A percentile compares a stretch with the other conserved stretches of the same genome.
Evolutionary conservation across 1,139 yeast genomes (phyloP).

Genomic region (Pichia sp.): DNA sequence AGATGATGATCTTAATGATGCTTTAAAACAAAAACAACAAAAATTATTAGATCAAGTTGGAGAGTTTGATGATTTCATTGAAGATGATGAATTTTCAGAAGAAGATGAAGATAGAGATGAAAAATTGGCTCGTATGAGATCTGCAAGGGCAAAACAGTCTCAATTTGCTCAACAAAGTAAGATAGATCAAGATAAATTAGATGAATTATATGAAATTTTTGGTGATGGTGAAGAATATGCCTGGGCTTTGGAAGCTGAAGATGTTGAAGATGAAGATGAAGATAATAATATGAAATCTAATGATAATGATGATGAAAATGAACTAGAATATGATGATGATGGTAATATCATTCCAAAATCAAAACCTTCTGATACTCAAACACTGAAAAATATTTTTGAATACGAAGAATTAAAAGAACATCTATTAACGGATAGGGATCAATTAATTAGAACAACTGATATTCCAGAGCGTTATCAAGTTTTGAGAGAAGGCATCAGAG

Average conservation of each 20-base stretch:
- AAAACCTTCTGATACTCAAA: constrained; percentile 24
- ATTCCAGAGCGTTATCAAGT: constrained; percentile 90
- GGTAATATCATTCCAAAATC: constrained; percentile 52
- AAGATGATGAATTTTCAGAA: constrained; percentile 92
- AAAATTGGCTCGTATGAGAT: constrained; percentile 34
- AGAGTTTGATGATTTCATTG: constrained; percentile 95
- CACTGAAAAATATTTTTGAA: constrained; percentile 86
- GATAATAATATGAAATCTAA: constrained; percentile 32
- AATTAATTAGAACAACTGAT: constrained; percentile 78
- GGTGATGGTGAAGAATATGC: constrained; percentile 98
- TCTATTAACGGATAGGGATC: constrained; percentile 89
- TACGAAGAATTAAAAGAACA: constrained; percentile 87
- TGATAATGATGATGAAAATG: constrained; percentile 32
- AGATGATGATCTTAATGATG: constrained; percentile 28
- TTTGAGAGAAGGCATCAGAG: constrained; percentile 55
- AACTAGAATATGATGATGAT: constrained; percentile 35
- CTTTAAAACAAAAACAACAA: constrained; percentile 24
- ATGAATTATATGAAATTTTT: constrained; percentile 88
- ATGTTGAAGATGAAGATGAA: constrained; percentile 43
- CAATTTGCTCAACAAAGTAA: constrained; percentile 27
- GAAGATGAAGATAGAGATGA: constrained; percentile 56
- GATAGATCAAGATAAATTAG: constrained; percentile 87
- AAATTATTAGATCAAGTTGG: constrained; percentile 37
- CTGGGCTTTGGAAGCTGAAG: constrained; percentile 95
- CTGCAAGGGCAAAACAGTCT: constrained; percentile 27